These are phyloP conservation scores for Lagerstroemia speciosa DNA, from an alignment of 345 rosid genomes.

Conservation along the genomic window DNA sequence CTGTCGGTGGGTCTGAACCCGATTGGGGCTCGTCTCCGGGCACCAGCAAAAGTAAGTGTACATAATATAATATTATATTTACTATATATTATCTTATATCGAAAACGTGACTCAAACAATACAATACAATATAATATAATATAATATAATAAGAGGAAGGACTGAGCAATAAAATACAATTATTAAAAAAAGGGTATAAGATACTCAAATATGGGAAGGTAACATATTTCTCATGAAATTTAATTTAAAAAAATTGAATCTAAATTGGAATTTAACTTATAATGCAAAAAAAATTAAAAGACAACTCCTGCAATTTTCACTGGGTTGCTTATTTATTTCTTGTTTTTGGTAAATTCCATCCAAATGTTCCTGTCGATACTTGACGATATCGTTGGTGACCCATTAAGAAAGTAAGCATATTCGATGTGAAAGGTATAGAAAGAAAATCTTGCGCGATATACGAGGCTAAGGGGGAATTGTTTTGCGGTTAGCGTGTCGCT, in stretches of 20 bases:
- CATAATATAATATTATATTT: too few species aligned
- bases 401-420: background rate
- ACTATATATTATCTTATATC: too few species aligned
- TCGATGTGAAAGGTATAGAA: background rate
- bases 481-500: background rate
- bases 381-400: background rate
- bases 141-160: background rate
- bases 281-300: background rate
- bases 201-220: too few species aligned
- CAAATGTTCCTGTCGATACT: background rate
- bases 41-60: too few species aligned
- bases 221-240: too few species aligned
- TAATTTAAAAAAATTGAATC: too few species aligned
- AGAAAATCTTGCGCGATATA: background rate
- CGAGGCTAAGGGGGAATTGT: background rate
- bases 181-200: too few species aligned
- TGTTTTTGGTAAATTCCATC: background rate
- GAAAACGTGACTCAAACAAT: too few species aligned
- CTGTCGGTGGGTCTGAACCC: slow-evolving; percentile 3
- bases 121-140: too few species aligned
- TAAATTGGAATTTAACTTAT: too few species aligned
- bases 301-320: background rate
- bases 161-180: background rate
- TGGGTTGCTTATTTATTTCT: background rate
- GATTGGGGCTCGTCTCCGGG: too few species aligned